Conservation (phyloP, 2,329 filamentous ascomycete genomes). For the Remersonia thermophila region DNA sequence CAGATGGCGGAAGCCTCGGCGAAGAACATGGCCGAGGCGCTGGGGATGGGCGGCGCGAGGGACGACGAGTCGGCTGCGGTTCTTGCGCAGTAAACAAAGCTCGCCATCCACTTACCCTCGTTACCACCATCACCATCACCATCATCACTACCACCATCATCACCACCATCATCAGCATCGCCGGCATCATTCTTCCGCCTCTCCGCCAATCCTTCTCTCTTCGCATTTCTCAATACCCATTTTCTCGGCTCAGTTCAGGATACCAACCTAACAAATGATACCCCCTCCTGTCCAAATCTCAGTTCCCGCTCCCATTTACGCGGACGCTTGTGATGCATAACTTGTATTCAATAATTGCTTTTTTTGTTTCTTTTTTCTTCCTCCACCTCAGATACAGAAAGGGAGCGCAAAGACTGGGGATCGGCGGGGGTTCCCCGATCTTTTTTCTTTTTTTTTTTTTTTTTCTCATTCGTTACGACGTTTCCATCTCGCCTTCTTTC, state of each 20-base stretch:
- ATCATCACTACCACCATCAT: background rate
- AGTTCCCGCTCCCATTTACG: background rate
- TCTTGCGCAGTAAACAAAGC: conserved; percentile 6
- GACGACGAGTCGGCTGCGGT: conserved; percentile 4
- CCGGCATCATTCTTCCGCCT: background rate
- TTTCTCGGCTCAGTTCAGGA: too few species aligned
- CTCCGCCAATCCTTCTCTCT: conserved; percentile 1
- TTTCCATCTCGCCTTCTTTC: background rate
- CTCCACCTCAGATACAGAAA: conserved; percentile 2
- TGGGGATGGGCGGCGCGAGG: too few species aligned
- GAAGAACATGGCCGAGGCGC: too few species aligned
- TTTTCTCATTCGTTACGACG: conserved; percentile 4
- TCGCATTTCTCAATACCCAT: too few species aligned
- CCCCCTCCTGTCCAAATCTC: background rate
- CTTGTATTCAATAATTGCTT: conserved; percentile 3
- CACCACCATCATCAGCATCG: background rate
- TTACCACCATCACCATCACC: too few species aligned
- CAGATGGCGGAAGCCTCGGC: too few species aligned
- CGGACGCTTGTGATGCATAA: conserved; percentile 1
- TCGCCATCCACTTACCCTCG: too few species aligned
- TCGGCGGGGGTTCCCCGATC: background rate
- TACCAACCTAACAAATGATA: conserved; percentile 1
- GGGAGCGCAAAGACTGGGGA: background rate
- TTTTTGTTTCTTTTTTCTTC: background rate
- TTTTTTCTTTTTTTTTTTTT: conserved; percentile 3